Conservation (phyloP, 306 rosid genomes). For the Quercus mongolica region DNA sequence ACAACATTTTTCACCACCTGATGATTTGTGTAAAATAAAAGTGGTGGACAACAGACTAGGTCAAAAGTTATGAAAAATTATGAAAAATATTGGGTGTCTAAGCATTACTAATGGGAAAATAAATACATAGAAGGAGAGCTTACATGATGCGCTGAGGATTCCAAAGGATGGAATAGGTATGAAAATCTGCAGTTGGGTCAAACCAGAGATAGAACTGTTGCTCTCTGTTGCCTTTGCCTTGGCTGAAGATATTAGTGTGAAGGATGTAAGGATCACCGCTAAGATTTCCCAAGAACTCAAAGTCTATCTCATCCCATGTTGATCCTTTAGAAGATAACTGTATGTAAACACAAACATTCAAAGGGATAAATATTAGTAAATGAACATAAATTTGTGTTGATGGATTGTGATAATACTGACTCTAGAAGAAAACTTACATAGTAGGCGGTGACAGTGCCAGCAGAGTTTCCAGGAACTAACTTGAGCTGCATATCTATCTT, state of each 20-base stretch:
- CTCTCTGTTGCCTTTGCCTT: conserved; percentile 73
- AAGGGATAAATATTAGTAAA: neutral
- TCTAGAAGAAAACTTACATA: conserved; percentile 16
- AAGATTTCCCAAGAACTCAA: conserved; percentile 57
- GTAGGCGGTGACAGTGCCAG: conserved; percentile 54
- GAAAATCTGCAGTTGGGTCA: conserved; percentile 75
- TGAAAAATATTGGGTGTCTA: too few species aligned
- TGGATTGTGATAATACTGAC: neutral
- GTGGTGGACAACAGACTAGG: too few species aligned
- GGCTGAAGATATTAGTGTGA: conserved; percentile 65
- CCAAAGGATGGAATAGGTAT: conserved; percentile 69
- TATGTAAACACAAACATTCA: neutral
- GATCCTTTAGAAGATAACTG: conserved; percentile 41
- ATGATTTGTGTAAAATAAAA: too few species aligned
- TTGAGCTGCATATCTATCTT: conserved; percentile 45
- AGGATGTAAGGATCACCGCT: conserved; percentile 77
- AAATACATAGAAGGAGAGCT: conserved; percentile 11
- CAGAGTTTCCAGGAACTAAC: conserved; percentile 67
- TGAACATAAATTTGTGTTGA: neutral
- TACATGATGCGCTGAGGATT: conserved; percentile 51
- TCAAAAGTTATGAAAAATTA: too few species aligned
- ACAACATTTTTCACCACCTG: too few species aligned
- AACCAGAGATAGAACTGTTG: conserved; percentile 81
- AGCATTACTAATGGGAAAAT: too few species aligned
- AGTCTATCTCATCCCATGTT: conserved; percentile 69